phyloP scores from a whole-genome alignment of 768 basidiomycete species.

The Amanita pseudoporphyria region DNA sequence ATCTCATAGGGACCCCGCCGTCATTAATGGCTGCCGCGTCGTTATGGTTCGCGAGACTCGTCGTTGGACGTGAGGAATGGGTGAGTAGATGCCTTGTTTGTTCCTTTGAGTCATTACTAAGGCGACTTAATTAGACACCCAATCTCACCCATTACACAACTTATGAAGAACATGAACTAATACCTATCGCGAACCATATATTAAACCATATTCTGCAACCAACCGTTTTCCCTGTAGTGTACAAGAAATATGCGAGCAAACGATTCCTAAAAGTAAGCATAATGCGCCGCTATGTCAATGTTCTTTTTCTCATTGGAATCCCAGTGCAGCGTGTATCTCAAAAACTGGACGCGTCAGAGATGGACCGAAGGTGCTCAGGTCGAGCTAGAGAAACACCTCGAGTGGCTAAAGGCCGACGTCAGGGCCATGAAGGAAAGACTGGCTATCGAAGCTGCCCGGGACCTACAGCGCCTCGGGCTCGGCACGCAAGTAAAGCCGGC shows the following conservation, averaged over 20 bases:
- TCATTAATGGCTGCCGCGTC: constrained; percentile 77
- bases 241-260: constrained; percentile 83
- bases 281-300: background rate
- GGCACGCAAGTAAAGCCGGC: background rate
- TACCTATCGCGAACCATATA: constrained; percentile 81
- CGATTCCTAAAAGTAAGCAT: constrained; percentile 68
- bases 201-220: constrained; percentile 77
- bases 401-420: constrained; percentile 41
- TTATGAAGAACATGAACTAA: constrained; percentile 69
- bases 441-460: background rate
- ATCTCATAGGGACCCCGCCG: constrained; percentile 65
- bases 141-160: constrained; percentile 85
- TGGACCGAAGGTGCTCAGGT: constrained; percentile 55
- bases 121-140: constrained; percentile 44
- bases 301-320: background rate
- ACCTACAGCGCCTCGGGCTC: background rate
- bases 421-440: constrained; percentile 11
- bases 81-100: constrained; percentile 30
- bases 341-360: constrained; percentile 66
- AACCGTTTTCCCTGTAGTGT: constrained; percentile 65
- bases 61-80: constrained; percentile 78
- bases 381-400: constrained; percentile 45
- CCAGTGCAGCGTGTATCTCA: constrained; percentile 70
- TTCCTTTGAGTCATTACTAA: constrained; percentile 1
- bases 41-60: constrained; percentile 77